A percentile compares a stretch with the other conserved stretches of the same genome.
Conservation (phyloP, 352 stramenopile genomes). For the Phytopythium aichiense region DNA sequence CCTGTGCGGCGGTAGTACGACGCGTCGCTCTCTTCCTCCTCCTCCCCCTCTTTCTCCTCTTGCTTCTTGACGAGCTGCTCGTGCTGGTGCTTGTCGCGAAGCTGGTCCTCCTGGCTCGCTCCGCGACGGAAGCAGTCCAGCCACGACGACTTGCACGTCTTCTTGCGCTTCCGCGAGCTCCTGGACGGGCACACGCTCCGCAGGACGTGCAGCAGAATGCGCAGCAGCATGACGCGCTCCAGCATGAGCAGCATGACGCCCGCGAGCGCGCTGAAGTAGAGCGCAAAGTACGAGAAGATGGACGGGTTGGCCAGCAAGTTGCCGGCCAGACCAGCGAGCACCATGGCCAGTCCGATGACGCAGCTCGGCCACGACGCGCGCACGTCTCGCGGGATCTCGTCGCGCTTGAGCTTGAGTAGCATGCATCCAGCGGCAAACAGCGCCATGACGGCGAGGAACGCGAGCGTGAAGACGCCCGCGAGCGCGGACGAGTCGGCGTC, state of each 20-base stretch:
- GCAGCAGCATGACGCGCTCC: constrained; percentile 72
- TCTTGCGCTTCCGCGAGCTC: constrained; percentile 1
- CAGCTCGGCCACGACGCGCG: constrained; percentile 80
- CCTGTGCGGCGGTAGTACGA: constrained; percentile 36
- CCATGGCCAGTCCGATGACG: constrained; percentile 70
- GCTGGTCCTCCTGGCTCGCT: not conserved
- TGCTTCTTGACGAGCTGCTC: constrained; percentile 5
- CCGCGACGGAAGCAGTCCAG: not conserved
- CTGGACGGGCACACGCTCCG: constrained; percentile 56
- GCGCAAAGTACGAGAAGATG: constrained; percentile 79
- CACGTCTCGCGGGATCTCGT: constrained; percentile 86
- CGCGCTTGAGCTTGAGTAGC: constrained; percentile 90
- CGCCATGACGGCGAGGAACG: constrained; percentile 90
- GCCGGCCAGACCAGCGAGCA: constrained; percentile 54
- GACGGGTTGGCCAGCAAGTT: constrained; percentile 68
- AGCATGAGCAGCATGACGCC: constrained; percentile 81
- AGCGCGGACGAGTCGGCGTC: constrained; percentile 80
- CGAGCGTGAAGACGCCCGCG: constrained; percentile 89
- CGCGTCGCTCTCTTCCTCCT: constrained; percentile 21
- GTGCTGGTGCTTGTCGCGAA: constrained; percentile 8
- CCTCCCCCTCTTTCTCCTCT: not conserved
- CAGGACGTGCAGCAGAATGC: constrained; percentile 64
- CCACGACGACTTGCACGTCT: not conserved
- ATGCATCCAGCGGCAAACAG: constrained; percentile 91
- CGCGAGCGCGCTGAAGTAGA: constrained; percentile 72